Percentiles rank a stretch among this genome's conserved stretches.
These are phyloP conservation scores for Lasiodiplodia gonubiensis DNA, from an alignment of 2,329 filamentous ascomycete species.

Conservation along the genomic window DNA sequence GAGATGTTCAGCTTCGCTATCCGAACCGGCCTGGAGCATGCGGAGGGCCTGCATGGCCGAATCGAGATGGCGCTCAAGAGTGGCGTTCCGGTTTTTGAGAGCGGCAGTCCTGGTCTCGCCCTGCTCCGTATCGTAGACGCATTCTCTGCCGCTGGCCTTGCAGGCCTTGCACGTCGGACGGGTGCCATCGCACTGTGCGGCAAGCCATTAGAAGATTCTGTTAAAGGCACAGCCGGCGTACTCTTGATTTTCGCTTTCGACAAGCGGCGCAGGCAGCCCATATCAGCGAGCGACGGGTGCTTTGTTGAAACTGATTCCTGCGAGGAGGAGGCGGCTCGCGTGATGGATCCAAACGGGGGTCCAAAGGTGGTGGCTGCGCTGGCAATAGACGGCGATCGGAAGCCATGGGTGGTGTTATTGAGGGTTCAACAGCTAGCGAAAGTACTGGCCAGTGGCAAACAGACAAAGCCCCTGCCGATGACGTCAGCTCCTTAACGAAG, in stretches of 20 bases:
- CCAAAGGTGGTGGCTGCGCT: neutral
- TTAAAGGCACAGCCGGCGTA: neutral
- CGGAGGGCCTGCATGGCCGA: neutral
- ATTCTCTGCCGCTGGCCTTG: neutral
- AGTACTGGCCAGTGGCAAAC: no score
- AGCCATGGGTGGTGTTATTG: neutral
- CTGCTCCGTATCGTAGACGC: neutral
- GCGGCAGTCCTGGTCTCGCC: neutral
- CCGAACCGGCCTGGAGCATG: neutral
- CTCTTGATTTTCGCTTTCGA: neutral
- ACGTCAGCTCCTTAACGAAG: no score
- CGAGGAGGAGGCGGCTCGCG: neutral
- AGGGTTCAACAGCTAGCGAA: no score
- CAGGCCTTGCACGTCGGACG: neutral
- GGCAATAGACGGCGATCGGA: neutral
- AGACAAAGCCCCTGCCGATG: no score
- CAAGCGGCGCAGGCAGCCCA: neutral
- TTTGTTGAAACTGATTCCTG: neutral
- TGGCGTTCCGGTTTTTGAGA: neutral
- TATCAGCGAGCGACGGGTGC: neutral
- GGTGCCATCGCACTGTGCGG: neutral
- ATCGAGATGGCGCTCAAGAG: neutral
- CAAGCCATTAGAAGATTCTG: neutral
- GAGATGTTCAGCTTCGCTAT: neutral
- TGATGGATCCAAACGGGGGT: neutral